phyloP scores from a whole-genome alignment of 2,329 filamentous ascomycete species.

The Colletotrichum eremochloae region DNA sequence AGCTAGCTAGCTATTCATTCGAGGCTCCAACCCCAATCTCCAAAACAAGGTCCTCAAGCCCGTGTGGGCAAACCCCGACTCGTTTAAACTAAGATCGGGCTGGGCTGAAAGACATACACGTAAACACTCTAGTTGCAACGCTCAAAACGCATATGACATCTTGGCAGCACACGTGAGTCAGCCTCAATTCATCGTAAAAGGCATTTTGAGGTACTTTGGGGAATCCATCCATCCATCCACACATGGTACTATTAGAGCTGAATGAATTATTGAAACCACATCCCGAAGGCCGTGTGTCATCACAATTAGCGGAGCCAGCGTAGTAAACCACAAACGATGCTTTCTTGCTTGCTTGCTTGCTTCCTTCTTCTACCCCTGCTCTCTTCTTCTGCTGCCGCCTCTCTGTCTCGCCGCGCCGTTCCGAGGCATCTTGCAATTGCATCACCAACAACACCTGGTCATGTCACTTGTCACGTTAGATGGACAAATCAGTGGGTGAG shows the following conservation, averaged over 20 bases:
- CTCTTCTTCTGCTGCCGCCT: not conserved
- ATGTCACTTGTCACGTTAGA: not conserved
- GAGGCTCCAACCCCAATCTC: not conserved
- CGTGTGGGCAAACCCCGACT: conserved; percentile 1
- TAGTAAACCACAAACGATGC: not conserved
- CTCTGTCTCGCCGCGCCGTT: conserved; percentile 12
- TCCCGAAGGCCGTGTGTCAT: not conserved
- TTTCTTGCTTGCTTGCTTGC: conserved; percentile 11
- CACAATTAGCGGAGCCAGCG: conserved; percentile 2
- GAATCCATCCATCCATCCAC: too few species aligned
- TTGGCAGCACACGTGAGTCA: conserved; percentile 4
- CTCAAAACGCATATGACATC: not conserved
- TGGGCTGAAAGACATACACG: not conserved
- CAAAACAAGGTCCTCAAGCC: not conserved
- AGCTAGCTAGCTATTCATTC: not conserved
- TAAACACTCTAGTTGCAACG: not conserved
- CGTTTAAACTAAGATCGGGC: not conserved
- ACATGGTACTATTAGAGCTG: not conserved
- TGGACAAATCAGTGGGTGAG: not conserved
- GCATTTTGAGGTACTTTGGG: not conserved
- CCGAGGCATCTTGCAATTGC: not conserved
- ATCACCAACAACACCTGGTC: not conserved
- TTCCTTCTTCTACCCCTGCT: conserved; percentile 30
- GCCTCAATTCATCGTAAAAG: not conserved
- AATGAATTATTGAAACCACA: not conserved